Evolutionary conservation across 2,329 filamentous ascomycete species (phyloP).

Genomic region (Verticillium dahliae): DNA sequence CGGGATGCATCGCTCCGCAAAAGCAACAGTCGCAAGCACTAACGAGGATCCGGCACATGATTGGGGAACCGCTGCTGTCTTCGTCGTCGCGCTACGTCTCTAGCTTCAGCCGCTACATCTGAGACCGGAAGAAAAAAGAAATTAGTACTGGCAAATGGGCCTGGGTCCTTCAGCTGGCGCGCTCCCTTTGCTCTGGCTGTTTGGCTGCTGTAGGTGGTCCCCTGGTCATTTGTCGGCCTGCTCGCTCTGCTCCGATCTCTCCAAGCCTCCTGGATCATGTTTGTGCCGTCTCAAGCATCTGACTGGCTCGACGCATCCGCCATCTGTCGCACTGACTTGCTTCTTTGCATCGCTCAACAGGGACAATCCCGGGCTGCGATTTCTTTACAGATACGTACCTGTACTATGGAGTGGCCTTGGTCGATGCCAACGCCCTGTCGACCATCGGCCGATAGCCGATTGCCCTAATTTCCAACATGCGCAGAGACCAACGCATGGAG

Average conservation of each 20-base stretch:
- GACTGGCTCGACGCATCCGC: not conserved
- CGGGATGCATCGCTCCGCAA: not conserved
- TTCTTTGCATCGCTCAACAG: not conserved
- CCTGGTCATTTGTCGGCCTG: not conserved
- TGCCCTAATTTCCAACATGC: not conserved
- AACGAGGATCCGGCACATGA: not conserved
- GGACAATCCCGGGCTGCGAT: not conserved
- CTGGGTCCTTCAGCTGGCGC: constrained; percentile 1
- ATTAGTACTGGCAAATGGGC: not conserved
- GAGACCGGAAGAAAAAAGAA: not conserved
- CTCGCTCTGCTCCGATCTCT: not conserved
- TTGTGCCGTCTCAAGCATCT: not conserved
- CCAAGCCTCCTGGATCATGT: not conserved
- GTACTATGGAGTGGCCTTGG: not conserved
- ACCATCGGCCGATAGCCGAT: not conserved
- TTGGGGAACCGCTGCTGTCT: not conserved
- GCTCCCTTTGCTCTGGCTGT: not conserved
- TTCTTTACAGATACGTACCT: not conserved
- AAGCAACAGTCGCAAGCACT: not conserved
- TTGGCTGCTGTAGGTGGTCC: not conserved
- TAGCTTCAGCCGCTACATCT: not conserved
- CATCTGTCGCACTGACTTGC: not conserved
- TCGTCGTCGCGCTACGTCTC: not conserved
- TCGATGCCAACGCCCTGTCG: not conserved
- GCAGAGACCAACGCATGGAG: not conserved